Conservation (phyloP, 148 eudicot genomes). For the Drosera capensis region DNA sequence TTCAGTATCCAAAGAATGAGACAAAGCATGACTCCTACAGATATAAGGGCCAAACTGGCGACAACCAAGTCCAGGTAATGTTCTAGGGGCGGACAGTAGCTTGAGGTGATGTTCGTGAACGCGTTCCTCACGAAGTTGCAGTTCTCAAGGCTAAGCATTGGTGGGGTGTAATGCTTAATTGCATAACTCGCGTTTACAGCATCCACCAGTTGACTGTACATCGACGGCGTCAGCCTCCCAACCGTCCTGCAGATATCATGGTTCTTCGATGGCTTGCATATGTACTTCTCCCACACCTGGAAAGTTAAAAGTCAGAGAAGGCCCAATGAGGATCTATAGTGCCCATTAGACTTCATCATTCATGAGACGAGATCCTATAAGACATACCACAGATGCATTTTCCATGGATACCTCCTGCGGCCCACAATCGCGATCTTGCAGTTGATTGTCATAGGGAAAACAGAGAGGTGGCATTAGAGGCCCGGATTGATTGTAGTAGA, state of each 20-base stretch:
- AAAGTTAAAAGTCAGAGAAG: background rate
- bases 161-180: slow-evolving; percentile 67
- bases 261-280: slow-evolving; percentile 43
- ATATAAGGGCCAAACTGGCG: slow-evolving; percentile 60
- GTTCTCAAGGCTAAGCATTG: slow-evolving; percentile 59
- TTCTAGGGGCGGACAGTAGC: slow-evolving; percentile 52
- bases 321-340: background rate
- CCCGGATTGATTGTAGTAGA: slow-evolving; percentile 82
- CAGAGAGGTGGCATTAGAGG: slow-evolving; percentile 72
- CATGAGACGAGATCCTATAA: too few relatives aligned
- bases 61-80: slow-evolving; percentile 49
- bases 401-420: slow-evolving; percentile 42
- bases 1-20: slow-evolving; percentile 72
- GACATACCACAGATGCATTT: slow-evolving; percentile 71
- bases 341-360: background rate
- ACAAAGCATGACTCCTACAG: slow-evolving; percentile 81
- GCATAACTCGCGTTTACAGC: slow-evolving; percentile 71
- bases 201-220: slow-evolving; percentile 46
- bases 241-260: slow-evolving; percentile 33
- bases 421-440: slow-evolving; percentile 59
- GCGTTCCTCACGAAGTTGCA: slow-evolving; percentile 78
- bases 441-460: slow-evolving; percentile 53
- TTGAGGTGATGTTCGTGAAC: slow-evolving; percentile 45
- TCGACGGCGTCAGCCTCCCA: slow-evolving; percentile 69
- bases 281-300: slow-evolving; percentile 78